Base-by-base conservation (phyloP, 2,329 filamentous ascomycete genomes). In the Fusarium succisae region DNA sequence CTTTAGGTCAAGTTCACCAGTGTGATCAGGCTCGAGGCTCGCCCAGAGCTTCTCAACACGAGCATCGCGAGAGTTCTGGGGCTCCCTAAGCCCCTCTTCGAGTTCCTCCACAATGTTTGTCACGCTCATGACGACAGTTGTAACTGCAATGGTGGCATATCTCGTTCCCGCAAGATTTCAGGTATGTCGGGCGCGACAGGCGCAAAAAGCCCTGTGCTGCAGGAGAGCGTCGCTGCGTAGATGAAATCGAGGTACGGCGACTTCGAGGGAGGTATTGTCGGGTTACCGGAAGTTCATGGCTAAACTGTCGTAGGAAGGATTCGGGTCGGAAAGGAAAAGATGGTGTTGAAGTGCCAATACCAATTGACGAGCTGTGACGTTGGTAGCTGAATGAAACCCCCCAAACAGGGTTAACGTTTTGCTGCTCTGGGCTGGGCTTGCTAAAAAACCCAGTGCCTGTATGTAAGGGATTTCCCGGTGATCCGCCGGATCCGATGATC, bases 31-130 rank as follows among this genome's bases (percentile, higher is more conserved):
- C 82, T 97, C 95, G 76, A 99, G 89, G 79, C 90, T 91, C 80
- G 86, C 87, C 95, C 96, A 98, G 79, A 98, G 90, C 82, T 91
- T 88, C 84, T 94, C 92, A 78, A 98, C 90, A 79, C 95, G 90
- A 83, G 91, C 89, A 85, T 97, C 94, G 81, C 93, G 91, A 84
- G 93, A 89, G 83, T 92, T 92, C 82, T 93, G 89, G 79, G 92
- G 91, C 85, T 96, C 94, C 82, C 86, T 88, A 86, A 94, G 87
- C 88, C 94, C 93, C 84, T 87, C 89, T 83, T 85, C 83, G 76
- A 87, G 79, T 80, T 87, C 83, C 77, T 82, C 81, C 79, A 86
- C 86, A 84, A 86, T 83, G 80, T 88, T 86, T 82, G 86, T 78
- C 76, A 78, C 75, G 70, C 74, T 82, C 82, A 84, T 84, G 76